Conservation (phyloP, 2,329 filamentous ascomycete genomes). For the Coniochaeta sp. region DNA sequence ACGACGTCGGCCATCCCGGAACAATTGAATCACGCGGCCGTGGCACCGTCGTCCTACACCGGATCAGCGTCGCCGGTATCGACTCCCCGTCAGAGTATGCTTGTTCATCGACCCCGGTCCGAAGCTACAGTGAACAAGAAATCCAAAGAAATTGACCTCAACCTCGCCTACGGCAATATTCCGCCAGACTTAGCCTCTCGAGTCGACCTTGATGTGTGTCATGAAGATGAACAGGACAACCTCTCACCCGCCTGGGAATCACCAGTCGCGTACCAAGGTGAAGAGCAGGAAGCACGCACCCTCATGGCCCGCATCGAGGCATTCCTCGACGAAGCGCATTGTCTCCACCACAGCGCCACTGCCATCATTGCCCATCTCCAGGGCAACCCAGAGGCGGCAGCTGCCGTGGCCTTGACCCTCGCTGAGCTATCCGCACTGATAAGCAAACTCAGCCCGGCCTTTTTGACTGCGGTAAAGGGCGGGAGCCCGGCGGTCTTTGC, state of each 20-base stretch:
- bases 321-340: constrained; percentile 80
- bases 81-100: constrained; percentile 19
- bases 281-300: constrained; percentile 33
- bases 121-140: constrained; percentile 27
- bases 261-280: constrained; percentile 47
- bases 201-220: constrained; percentile 32
- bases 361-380: constrained; percentile 72
- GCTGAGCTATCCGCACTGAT: constrained; percentile 82
- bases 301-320: constrained; percentile 70
- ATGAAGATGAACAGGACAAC: constrained; percentile 15
- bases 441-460: constrained; percentile 76
- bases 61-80: constrained; percentile 7
- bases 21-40: neutral
- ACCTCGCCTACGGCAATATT: constrained; percentile 82
- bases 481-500: constrained; percentile 81
- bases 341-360: constrained; percentile 75
- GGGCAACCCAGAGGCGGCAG: constrained; percentile 75
- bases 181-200: constrained; percentile 57
- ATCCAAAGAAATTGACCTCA: constrained; percentile 67
- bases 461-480: constrained; percentile 67
- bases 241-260: constrained; percentile 23
- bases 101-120: constrained; percentile 29
- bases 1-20: constrained; percentile 15
- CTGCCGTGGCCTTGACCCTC: constrained; percentile 85
- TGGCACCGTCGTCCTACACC: neutral